Evolutionary conservation across 805 yeast genomes (phyloP).

Genomic region (Sugiyamaella qingdaonensis): DNA sequence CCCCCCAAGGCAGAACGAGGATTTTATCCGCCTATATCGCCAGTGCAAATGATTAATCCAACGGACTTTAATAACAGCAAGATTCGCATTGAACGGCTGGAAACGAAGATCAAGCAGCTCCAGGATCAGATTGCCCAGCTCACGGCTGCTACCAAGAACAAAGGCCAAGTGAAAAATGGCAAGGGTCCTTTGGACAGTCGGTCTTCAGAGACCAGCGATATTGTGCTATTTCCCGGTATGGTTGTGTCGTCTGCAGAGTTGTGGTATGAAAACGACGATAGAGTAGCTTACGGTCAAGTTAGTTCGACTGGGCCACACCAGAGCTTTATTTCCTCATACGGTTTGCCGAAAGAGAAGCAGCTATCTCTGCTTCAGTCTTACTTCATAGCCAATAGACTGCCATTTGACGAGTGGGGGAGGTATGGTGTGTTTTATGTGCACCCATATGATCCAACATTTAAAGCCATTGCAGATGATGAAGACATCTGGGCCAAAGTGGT

Average conservation of each 20-base stretch:
- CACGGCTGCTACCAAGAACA: not conserved
- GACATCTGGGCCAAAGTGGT: not conserved
- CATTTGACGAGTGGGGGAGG: not conserved
- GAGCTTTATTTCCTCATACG: not conserved
- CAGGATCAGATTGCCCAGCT: not conserved
- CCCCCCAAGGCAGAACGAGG: not conserved
- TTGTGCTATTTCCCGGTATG: not conserved
- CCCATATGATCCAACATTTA: not conserved
- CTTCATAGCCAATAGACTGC: not conserved
- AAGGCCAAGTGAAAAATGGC: not conserved
- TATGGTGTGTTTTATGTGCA: not conserved
- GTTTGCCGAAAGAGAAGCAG: not conserved
- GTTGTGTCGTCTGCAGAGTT: not conserved
- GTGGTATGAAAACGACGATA: not conserved
- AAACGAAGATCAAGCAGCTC: slow-evolving; percentile 1
- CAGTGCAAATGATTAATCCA: not conserved
- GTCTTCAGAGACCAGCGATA: not conserved
- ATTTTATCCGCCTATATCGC: not conserved
- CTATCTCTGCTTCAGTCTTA: not conserved
- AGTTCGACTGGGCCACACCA: not conserved
- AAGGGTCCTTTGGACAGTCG: too few species aligned
- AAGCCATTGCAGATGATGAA: not conserved
- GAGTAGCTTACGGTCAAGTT: not conserved
- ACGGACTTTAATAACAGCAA: slow-evolving; percentile 1
- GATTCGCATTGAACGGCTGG: not conserved